Evolutionary conservation across 495 filamentous ascomycete genomes (phyloP).

Genomic region (Parachaetomium inaequale): DNA sequence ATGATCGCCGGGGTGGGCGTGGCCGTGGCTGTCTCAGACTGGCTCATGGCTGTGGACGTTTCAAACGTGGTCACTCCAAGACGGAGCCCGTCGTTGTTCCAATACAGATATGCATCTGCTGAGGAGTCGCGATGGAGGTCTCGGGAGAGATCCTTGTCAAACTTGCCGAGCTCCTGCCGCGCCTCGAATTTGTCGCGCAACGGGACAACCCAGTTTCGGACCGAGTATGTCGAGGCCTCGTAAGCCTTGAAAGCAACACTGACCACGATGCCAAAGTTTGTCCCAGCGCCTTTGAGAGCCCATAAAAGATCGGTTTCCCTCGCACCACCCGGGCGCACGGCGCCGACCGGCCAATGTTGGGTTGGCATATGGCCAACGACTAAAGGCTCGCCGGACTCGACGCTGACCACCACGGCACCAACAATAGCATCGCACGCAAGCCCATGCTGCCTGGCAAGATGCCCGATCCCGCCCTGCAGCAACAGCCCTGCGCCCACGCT

Average conservation of each 20-base stretch:
- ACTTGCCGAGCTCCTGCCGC: constrained; percentile 37
- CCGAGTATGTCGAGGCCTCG: constrained; percentile 41
- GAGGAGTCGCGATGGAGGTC: constrained; percentile 47
- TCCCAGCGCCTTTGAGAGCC: constrained; percentile 60
- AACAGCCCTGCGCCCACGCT: constrained; percentile 61
- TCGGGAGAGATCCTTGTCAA: constrained; percentile 44
- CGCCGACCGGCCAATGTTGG: constrained; percentile 45
- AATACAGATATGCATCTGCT: constrained; percentile 58
- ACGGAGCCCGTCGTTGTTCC: constrained; percentile 44
- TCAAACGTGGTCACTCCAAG: constrained; percentile 57
- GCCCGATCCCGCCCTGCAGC: constrained; percentile 64
- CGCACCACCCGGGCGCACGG: constrained; percentile 45
- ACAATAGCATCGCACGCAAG: constrained; percentile 60
- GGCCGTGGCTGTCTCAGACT: constrained; percentile 22
- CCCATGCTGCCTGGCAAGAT: constrained; percentile 54
- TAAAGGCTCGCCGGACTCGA: constrained; percentile 48
- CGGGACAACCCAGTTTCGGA: constrained; percentile 52
- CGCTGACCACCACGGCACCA: constrained; percentile 56
- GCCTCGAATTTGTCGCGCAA: constrained; percentile 41
- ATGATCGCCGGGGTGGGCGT: constrained; percentile 29
- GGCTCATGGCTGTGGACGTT: constrained; percentile 32
- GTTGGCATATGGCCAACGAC: constrained; percentile 52
- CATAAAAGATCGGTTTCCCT: constrained; percentile 54
- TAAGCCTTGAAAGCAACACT: constrained; percentile 55
- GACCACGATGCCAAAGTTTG: constrained; percentile 61